These are phyloP conservation scores for Artemisia tridentata DNA, from an alignment of 129 eudicot genomes.

Conservation along the genomic window DNA sequence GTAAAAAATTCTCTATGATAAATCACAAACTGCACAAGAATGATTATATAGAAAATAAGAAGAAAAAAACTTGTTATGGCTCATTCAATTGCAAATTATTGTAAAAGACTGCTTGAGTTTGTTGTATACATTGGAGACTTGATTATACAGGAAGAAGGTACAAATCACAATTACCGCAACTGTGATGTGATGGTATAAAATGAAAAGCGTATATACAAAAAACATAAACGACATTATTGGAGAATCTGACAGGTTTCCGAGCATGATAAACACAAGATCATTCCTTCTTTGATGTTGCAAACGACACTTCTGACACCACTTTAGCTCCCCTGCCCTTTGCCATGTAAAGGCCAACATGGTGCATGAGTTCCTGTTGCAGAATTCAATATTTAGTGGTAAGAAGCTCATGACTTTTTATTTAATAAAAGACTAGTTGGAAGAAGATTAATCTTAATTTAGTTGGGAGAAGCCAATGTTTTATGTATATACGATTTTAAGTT, in stretches of 20 bases:
- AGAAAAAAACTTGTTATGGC: not conserved
- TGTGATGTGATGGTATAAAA: not conserved
- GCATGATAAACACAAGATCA: constrained; percentile 11
- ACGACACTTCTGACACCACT: constrained; percentile 78
- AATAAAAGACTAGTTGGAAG: no score
- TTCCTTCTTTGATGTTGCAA: constrained; percentile 30
- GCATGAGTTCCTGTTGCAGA: constrained; percentile 80
- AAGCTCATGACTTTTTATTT: no score
- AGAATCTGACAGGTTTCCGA: constrained; percentile 11
- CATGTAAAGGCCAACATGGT: constrained; percentile 92
- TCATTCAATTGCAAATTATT: not conserved
- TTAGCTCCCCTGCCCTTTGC: constrained; percentile 97
- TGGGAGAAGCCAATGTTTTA: not conserved
- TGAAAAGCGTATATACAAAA: not conserved
- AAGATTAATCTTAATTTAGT: not conserved
- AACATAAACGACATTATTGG: not conserved
- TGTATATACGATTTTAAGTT: no score
- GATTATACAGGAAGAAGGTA: not conserved
- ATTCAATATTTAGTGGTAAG: not conserved
- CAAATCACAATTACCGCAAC: not conserved
- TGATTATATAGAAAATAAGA: no score
- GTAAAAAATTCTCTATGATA: no score
- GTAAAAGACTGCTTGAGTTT: not conserved
- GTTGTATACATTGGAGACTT: not conserved
- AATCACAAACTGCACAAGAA: no score